Evolutionary conservation across 805 yeast species (phyloP), one percentile per base, ranked within the genome.

Genomic region (Yueomyces sinensis): DNA sequence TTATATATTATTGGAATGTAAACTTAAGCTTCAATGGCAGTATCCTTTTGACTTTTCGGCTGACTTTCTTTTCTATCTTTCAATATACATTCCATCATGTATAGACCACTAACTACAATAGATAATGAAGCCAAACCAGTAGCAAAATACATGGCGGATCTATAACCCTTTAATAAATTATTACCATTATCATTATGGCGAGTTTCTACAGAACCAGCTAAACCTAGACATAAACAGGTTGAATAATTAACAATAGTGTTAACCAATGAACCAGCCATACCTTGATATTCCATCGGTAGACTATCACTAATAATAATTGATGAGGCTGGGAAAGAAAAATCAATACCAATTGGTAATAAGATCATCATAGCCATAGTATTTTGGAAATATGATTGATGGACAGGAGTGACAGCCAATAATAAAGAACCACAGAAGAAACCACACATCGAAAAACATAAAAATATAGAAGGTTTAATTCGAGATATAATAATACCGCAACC

Each of bases 261-360:
- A 4, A 78, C 76, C 33, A 81, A 58, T 0, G 84, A 76, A 0
- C 84, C 86, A 1, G 86, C 87, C 67, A 77, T 71, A 7, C 89
- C 91, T 55, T 81, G 91, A 43, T 75, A 72, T 38, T 67, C 61
- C 32, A 62, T 52, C 0, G 87, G 86, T 27, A 80, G 58, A 32
- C 59, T 59, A 39, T 74, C 74, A 6, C 78, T 68, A 29, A 80
- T 52, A 13, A 76, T 65, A 32, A 80, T 63, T 0, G 84, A 71
- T 0, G 81, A 75, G 1, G 87, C 76, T 0, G 91, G 89, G 52
- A 79, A 81, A 19, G 82, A 73, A 51, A 76, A 59, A 50, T 81
- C 89, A 86, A 81, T 78, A 3, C 84, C 93, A 63, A 75, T 76
- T 13, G 76, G 68, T 4, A 72, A 56, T 5, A 80, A 55, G 14